A percentile compares a stretch with the other conserved stretches of the same genome.
These are phyloP conservation scores for Cucumis sativus DNA, from an alignment of 306 rosid genomes.

Conservation along the genomic window Cucumber_9930_V3 NC_026660.2:6619001-6619500, in stretches of 20 bases:
- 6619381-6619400: slow-evolving; percentile 40
- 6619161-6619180: neutral
- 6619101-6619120: neutral
- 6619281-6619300: slow-evolving; percentile 20
- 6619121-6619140: neutral
- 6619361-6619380: slow-evolving; percentile 39
- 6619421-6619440: slow-evolving; percentile 64
- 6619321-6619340: neutral
- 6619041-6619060: neutral
- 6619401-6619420: slow-evolving; percentile 59
- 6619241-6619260: neutral
- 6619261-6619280: slow-evolving; percentile 9
- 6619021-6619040: neutral
- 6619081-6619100: neutral
- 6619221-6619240: neutral
- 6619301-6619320: neutral
- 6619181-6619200: neutral
- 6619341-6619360: slow-evolving; percentile 8
- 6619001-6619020: neutral
- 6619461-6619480: neutral
- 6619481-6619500: neutral
- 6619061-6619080: neutral
- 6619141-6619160: too few relatives aligned
- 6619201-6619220: neutral
- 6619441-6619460: slow-evolving; percentile 25